Percentiles rank a stretch among this genome's conserved stretches.
Evolutionary conservation across 2,329 filamentous ascomycete species (phyloP).

Genomic region (Emmonsia crescens): DNA sequence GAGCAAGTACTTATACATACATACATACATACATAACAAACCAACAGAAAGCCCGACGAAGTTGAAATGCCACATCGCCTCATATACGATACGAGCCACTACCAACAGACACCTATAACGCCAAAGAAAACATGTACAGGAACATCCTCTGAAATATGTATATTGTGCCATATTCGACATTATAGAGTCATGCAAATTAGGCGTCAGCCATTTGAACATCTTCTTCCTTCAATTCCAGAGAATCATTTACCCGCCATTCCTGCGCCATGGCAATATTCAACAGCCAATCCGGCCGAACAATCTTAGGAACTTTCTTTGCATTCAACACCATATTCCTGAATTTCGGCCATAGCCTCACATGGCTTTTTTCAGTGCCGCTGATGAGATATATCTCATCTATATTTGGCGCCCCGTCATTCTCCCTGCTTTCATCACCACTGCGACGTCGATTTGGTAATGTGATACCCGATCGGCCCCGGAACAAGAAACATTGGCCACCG

Average conservation of each 20-base stretch:
- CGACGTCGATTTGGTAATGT: slow-evolving; percentile 52
- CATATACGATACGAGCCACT: not conserved
- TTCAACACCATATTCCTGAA: slow-evolving; percentile 71
- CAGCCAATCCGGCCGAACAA: slow-evolving; percentile 83
- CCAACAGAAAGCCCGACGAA: not conserved
- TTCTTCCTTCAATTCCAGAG: slow-evolving; percentile 41
- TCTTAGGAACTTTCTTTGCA: slow-evolving; percentile 66
- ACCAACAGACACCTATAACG: not conserved
- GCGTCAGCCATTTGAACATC: slow-evolving; percentile 18
- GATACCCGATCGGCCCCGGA: slow-evolving; percentile 60
- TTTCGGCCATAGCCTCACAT: slow-evolving; percentile 64
- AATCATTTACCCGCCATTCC: slow-evolving; percentile 56
- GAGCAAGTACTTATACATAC: not conserved
- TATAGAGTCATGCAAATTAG: slow-evolving; percentile 7
- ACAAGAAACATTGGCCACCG: slow-evolving; percentile 70
- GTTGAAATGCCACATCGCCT: not conserved
- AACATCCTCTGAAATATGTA: not conserved
- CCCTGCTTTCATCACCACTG: slow-evolving; percentile 25
- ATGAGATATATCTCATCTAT: slow-evolving; percentile 71
- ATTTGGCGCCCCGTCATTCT: slow-evolving; percentile 44
- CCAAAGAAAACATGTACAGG: not conserved
- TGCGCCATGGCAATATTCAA: slow-evolving; percentile 84
- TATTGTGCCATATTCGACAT: not conserved
- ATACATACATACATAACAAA: too few species aligned
- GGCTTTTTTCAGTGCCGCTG: slow-evolving; percentile 54